A percentile compares a stretch with the other conserved stretches of the same genome.
These are phyloP conservation scores for Monosporascus ibericus DNA, from an alignment of 2,329 filamentous ascomycete genomes.

Conservation along the genomic window DNA sequence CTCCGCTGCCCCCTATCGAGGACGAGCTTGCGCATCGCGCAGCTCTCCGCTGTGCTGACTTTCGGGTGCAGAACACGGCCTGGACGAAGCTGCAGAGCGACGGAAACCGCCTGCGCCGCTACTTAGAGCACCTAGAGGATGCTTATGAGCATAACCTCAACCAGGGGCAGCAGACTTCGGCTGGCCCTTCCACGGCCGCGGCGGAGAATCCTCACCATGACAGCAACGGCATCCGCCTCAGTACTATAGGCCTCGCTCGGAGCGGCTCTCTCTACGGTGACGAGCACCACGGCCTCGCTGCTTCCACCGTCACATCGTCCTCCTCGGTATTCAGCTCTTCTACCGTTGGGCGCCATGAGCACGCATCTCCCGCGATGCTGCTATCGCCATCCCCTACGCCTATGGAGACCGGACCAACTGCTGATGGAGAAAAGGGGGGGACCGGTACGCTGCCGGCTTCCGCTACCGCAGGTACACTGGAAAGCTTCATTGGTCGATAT, in stretches of 20 bases:
- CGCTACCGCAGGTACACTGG: no score
- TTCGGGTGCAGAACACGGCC: not conserved
- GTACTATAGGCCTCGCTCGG: not conserved
- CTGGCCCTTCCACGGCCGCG: not conserved
- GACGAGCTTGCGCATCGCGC: slow-evolving; percentile 1
- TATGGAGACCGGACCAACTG: no score
- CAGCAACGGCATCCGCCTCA: not conserved
- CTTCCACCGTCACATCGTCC: no score
- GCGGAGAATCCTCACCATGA: no score
- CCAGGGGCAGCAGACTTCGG: not conserved
- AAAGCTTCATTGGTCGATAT: no score
- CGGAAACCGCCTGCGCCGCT: not conserved
- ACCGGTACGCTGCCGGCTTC: no score
- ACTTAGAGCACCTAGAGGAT: not conserved
- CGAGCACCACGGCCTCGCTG: not conserved
- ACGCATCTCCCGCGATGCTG: no score
- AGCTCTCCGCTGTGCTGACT: not conserved
- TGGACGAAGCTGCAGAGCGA: not conserved
- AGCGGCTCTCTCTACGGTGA: not conserved
- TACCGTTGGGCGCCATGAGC: no score
- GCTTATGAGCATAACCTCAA: not conserved
- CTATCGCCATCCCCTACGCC: no score
- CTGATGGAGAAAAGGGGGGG: no score
- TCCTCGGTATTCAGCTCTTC: no score
- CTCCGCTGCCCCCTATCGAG: not conserved